Evolutionary conservation across 2,329 filamentous ascomycete genomes (phyloP).

Genomic region (Arthrobotrys pseudoclavata): DNA sequence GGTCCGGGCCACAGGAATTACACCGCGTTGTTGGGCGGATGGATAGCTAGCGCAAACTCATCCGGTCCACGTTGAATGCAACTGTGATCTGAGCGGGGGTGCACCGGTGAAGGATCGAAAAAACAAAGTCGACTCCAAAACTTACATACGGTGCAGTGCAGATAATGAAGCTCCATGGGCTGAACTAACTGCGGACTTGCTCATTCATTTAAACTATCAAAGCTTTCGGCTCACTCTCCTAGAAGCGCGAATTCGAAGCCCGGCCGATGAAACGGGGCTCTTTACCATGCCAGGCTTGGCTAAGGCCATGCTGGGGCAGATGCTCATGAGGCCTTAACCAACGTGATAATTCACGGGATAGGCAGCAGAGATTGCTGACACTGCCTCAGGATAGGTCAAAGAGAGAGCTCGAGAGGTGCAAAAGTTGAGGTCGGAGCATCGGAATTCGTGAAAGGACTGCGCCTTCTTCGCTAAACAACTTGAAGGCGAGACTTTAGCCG

Average conservation of each 20-base stretch:
- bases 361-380: conserved; percentile 32
- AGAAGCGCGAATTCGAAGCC: too few species aligned
- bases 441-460: conserved; percentile 37
- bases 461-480: conserved; percentile 50
- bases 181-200: conserved; percentile 34
- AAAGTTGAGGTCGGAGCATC: conserved; percentile 38
- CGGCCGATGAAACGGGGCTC: conserved; percentile 20
- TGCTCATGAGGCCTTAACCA: conserved; percentile 42
- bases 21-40: conserved; percentile 22
- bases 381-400: conserved; percentile 24
- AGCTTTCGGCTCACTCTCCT: conserved; percentile 5
- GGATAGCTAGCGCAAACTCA: conserved; percentile 26
- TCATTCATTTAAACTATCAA: conserved; percentile 44
- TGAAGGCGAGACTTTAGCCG: conserved; percentile 31
- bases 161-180: conserved; percentile 14
- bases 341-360: conserved; percentile 17
- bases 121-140: conserved; percentile 6
- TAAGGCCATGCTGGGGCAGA: conserved; percentile 28
- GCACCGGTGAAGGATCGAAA: conserved; percentile 18
- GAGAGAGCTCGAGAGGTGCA: not conserved
- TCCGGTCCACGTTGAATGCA: conserved; percentile 28
- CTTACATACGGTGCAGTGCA: conserved; percentile 17
- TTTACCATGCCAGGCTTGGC: conserved; percentile 26
- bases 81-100: conserved; percentile 3
- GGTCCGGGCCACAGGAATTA: conserved; percentile 33